Evolutionary conservation across 2,329 filamentous ascomycete genomes (phyloP), one percentile per base, ranked within the genome.

Genomic region (Penicillium paneum): DNA sequence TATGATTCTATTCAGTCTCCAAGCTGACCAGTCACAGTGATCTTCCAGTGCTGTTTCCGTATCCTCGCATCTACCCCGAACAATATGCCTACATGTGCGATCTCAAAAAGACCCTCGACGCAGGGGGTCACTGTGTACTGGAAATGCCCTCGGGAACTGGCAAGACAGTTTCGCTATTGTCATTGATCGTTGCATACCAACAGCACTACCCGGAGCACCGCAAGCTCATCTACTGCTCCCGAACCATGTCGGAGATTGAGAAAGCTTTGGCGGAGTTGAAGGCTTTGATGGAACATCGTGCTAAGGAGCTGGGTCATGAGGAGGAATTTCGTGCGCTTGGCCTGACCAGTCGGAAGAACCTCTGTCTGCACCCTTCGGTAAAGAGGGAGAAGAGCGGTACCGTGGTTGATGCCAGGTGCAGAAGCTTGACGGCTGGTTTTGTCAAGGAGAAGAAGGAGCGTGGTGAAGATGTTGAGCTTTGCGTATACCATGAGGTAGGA

Each of bases 171-270:
- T 97, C 94, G 10, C 81, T 99, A 5, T 80, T 99, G 41, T 97
- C 94, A 0, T 83, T 99, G 64, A 99, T 99, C 67, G 86, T 99
- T 54, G 93, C 94, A 39, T 99, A 99, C 68, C 95, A 99, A 74
- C 90, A 94, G 71, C 87, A 92, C 71, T 92, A 93, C 67, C 91
- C 92, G 3, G 91, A 96, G 70, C 90, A 94, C 66, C 83, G 95
- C 52, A 99, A 99, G 75, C 85, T 99, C 48, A 97, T 99, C 52
- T 99, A 99, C 76, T 99, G 94, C 79, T 99, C 94, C 60, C 91
- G 94, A 78, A 99, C 94, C 53, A 99, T 99, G 92, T 99, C 94
- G 35, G 94, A 99, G 77, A 99, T 99, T 67, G 94, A 99, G 72
- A 99, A 99, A 76, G 94, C 95, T 0, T 76, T 99, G 49, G 90